Conservation (phyloP, 176 grass and related monocot genomes). For the bread wheat (Triticum aestivum) region DNA sequence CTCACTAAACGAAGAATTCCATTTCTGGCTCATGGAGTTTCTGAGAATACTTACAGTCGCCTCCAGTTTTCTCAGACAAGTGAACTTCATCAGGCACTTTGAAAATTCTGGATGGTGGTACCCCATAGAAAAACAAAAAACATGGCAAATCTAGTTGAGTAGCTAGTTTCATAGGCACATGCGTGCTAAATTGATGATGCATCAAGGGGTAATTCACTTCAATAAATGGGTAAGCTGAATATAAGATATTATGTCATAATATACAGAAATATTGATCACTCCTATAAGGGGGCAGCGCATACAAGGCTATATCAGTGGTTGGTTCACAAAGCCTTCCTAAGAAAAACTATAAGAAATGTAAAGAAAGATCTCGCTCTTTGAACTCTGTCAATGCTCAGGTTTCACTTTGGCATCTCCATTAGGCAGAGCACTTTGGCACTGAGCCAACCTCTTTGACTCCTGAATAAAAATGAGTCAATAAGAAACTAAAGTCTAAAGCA, state of each 20-base stretch:
- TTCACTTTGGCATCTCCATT: conserved; percentile 89
- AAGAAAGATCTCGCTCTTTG: not conserved
- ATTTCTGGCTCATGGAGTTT: not conserved
- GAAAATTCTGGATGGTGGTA: not conserved
- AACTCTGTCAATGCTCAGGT: conserved; percentile 22
- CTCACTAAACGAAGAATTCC: conserved; percentile 1
- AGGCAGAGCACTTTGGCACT: conserved; percentile 62
- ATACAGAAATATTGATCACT: conserved; percentile 8
- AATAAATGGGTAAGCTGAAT: not conserved
- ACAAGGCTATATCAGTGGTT: not conserved
- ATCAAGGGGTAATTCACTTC: not conserved
- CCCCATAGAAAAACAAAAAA: not conserved
- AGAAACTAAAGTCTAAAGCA: not conserved
- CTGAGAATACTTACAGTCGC: not conserved
- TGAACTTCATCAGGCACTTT: not conserved
- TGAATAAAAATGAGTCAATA: conserved; percentile 10
- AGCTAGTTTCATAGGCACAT: too few species aligned
- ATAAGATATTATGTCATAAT: conserved; percentile 2
- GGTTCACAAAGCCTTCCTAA: conserved; percentile 19
- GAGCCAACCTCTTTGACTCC: conserved; percentile 27
- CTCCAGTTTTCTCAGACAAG: conserved; percentile 10
- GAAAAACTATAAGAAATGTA: not conserved
- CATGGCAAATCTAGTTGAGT: not conserved
- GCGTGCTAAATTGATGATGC: not conserved
- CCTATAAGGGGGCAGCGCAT: not conserved